phyloP scores from a whole-genome alignment of 306 rosid genomes.

The Canavalia gladiata region DNA sequence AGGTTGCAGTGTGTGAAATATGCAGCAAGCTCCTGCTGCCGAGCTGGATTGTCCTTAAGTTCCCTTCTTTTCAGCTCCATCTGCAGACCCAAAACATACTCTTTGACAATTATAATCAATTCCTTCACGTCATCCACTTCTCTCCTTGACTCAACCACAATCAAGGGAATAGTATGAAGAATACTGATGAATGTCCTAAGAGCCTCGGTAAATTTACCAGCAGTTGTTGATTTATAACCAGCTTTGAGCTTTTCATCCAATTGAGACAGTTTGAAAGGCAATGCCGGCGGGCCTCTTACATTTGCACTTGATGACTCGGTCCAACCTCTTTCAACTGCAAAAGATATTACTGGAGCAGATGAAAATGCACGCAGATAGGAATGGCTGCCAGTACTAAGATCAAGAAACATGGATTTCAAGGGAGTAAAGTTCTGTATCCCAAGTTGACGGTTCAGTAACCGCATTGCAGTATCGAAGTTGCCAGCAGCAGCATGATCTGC shows the following conservation, averaged over 20 bases:
- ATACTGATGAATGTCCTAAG: conserved; percentile 56
- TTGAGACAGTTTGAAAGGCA: conserved; percentile 66
- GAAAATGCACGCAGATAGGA: conserved; percentile 69
- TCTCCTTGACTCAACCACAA: conserved; percentile 78
- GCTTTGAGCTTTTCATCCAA: conserved; percentile 80
- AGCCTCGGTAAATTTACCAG: conserved; percentile 73
- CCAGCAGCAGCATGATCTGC: conserved; percentile 91
- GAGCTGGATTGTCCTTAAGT: conserved; percentile 52
- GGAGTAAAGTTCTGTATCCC: conserved; percentile 73
- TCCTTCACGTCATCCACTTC: conserved; percentile 86
- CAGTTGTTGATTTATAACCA: conserved; percentile 75
- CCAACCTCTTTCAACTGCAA: conserved; percentile 83
- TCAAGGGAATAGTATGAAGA: conserved; percentile 73
- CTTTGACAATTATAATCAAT: conserved; percentile 65
- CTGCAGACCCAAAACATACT: conserved; percentile 70
- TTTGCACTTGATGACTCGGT: conserved; percentile 68
- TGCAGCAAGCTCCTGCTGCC: background rate
- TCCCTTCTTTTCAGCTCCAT: conserved; percentile 78
- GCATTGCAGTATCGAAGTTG: conserved; percentile 82
- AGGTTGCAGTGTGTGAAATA: conserved; percentile 6
- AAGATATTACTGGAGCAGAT: conserved; percentile 66
- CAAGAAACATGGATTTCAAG: conserved; percentile 68
- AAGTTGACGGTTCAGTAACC: conserved; percentile 76
- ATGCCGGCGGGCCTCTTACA: conserved; percentile 73
- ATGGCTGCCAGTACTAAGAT: conserved; percentile 71